Evolutionary conservation across 1,139 yeast species (phyloP).

Genomic region (Nakaseomyces kungkrabaensis): DNA sequence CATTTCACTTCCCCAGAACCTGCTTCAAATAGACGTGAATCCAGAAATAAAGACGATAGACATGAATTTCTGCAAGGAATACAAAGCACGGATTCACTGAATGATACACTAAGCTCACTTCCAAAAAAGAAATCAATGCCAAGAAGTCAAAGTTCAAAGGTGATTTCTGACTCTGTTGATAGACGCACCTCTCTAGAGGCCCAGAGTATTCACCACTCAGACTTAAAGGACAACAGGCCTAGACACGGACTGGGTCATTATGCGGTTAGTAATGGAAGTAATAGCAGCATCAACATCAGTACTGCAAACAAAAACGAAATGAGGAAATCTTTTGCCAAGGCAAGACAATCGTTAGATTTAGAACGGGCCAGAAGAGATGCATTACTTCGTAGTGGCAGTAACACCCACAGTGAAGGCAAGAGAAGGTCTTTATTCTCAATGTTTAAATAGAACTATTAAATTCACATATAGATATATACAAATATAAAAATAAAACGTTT

Average conservation of each 20-base stretch:
- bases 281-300: constrained; percentile 12
- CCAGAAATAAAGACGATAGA: constrained; percentile 6
- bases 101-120: constrained; percentile 1
- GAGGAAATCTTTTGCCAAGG: constrained; percentile 16
- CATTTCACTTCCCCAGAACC: constrained; percentile 19
- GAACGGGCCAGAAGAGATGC: constrained; percentile 22
- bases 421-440: constrained; percentile 22
- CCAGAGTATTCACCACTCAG: not conserved
- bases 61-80: constrained; percentile 1
- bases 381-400: constrained; percentile 8
- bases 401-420: constrained; percentile 12
- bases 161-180: not conserved
- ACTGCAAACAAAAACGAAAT: constrained; percentile 4
- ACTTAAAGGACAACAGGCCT: not conserved
- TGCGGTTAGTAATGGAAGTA: constrained; percentile 9
- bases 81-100: constrained; percentile 6
- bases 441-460: constrained; percentile 7
- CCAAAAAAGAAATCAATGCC: not conserved
- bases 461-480: not conserved
- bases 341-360: constrained; percentile 24
- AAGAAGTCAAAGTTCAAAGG: constrained; percentile 1
- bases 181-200: not conserved
- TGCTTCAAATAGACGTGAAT: constrained; percentile 8
- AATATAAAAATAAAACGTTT: not conserved
- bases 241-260: constrained; percentile 13